phyloP scores from a whole-genome alignment of 768 basidiomycete species.

The Vararia minispora region DNA sequence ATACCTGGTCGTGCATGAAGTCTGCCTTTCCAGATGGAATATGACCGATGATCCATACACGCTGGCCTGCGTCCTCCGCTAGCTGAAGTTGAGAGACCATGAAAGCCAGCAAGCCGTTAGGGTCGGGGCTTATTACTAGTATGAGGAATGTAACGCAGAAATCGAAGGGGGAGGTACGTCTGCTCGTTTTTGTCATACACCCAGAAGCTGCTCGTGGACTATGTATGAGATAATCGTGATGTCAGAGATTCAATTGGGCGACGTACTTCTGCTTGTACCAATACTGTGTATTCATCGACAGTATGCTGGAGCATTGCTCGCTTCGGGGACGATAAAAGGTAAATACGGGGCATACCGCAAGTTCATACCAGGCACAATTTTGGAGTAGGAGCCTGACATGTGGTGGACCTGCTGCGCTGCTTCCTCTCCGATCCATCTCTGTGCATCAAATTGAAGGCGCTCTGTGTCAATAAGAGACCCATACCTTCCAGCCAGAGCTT shows the following conservation, averaged over 20 bases:
- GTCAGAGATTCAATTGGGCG: no score
- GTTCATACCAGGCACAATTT: slow-evolving; percentile 35
- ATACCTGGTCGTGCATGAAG: slow-evolving; percentile 39
- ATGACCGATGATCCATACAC: slow-evolving; percentile 53
- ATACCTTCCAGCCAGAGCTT: slow-evolving; percentile 36
- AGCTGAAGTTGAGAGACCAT: slow-evolving; percentile 40
- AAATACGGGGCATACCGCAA: slow-evolving; percentile 36
- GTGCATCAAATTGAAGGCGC: no score
- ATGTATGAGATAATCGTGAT: no score
- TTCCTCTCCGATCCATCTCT: slow-evolving; percentile 36
- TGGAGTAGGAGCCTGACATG: slow-evolving; percentile 44
- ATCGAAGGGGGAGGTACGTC: slow-evolving; percentile 26
- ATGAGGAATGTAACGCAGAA: background rate
- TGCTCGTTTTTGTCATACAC: slow-evolving; percentile 41
- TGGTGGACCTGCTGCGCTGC: slow-evolving; percentile 34
- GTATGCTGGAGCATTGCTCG: no score
- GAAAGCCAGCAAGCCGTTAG: slow-evolving; percentile 49
- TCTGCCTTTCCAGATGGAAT: slow-evolving; percentile 43
- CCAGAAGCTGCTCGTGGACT: slow-evolving; percentile 56
- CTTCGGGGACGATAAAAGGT: background rate
- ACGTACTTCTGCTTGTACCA: slow-evolving; percentile 53
- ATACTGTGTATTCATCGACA: slow-evolving; percentile 50
- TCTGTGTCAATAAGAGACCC: slow-evolving; percentile 8
- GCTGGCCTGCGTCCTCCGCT: slow-evolving; percentile 48
- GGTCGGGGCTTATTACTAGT: slow-evolving; percentile 36